Conservation (phyloP, 2,329 filamentous ascomycete species). For the Epichloe glyceriae region DNA sequence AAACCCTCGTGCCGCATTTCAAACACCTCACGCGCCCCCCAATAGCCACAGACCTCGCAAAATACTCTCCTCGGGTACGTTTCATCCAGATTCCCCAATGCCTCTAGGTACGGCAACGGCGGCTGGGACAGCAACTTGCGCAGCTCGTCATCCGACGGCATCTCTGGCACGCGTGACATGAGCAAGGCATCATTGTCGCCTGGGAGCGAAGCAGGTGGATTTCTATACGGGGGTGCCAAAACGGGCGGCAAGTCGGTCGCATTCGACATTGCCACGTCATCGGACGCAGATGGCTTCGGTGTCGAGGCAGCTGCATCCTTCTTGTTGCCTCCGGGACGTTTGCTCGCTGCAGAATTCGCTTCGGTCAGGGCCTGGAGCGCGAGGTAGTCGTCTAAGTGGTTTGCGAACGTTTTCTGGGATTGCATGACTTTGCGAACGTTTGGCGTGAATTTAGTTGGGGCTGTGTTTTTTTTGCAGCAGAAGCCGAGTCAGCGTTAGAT, state of each 20-base stretch:
- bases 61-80: slow-evolving; percentile 50
- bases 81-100: slow-evolving; percentile 32
- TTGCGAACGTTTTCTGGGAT: slow-evolving; percentile 71
- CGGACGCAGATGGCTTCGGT: slow-evolving; percentile 8
- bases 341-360: slow-evolving; percentile 18
- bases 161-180: slow-evolving; percentile 40
- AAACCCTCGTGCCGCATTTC: slow-evolving; percentile 68
- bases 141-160: slow-evolving; percentile 49
- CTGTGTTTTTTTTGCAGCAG: slow-evolving; percentile 12
- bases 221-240: slow-evolving; percentile 20
- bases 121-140: slow-evolving; percentile 49
- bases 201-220: slow-evolving; percentile 27
- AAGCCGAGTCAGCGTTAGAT: background rate
- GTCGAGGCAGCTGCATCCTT: slow-evolving; percentile 13
- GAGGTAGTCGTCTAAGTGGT: slow-evolving; percentile 69
- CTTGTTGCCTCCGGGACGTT: slow-evolving; percentile 15
- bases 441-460: slow-evolving; percentile 46
- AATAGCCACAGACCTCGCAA: slow-evolving; percentile 72
- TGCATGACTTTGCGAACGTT: slow-evolving; percentile 65
- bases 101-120: slow-evolving; percentile 55
- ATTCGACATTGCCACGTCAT: slow-evolving; percentile 18
- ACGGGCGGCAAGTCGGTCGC: slow-evolving; percentile 16
- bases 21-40: slow-evolving; percentile 65
- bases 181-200: slow-evolving; percentile 46
- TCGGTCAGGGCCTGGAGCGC: slow-evolving; percentile 41